phyloP scores from a whole-genome alignment of 2,329 filamentous ascomycete genomes.

The Diaporthe humulicola region DNA sequence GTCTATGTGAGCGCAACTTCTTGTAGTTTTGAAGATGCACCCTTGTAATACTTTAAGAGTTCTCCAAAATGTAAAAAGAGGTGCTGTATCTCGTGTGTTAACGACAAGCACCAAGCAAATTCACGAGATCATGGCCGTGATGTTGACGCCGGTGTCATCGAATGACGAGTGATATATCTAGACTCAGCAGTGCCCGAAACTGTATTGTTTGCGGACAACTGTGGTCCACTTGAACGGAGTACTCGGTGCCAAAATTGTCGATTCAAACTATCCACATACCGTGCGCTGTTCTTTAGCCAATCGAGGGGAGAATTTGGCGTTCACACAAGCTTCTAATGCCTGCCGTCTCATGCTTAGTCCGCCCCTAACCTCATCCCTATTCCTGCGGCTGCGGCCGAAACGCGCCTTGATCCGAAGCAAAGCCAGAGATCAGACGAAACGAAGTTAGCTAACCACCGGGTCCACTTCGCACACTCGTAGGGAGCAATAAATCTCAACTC shows the following conservation, averaged over 20 bases:
- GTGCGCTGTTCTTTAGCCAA: neutral
- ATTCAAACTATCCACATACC: neutral
- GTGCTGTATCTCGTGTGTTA: neutral
- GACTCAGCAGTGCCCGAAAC: neutral
- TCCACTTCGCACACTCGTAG: neutral
- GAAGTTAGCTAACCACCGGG: neutral
- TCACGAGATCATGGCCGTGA: neutral
- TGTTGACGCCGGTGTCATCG: neutral
- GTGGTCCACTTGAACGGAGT: neutral
- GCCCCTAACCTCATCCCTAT: constrained; percentile 4
- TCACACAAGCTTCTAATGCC: constrained; percentile 1
- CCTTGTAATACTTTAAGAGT: neutral
- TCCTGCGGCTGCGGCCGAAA: constrained; percentile 19
- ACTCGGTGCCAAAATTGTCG: neutral
- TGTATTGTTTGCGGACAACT: neutral
- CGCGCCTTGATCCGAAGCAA: constrained; percentile 7
- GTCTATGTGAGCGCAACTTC: neutral
- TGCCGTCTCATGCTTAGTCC: constrained; percentile 4
- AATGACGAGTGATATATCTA: neutral
- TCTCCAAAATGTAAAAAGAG: neutral
- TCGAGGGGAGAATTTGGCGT: neutral
- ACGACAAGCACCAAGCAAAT: neutral
- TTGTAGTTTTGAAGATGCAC: neutral
- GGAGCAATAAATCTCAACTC: neutral
- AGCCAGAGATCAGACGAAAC: constrained; percentile 7